Base-by-base conservation (phyloP, 805 yeast species). In the Kuraishia piskuri region DNA sequence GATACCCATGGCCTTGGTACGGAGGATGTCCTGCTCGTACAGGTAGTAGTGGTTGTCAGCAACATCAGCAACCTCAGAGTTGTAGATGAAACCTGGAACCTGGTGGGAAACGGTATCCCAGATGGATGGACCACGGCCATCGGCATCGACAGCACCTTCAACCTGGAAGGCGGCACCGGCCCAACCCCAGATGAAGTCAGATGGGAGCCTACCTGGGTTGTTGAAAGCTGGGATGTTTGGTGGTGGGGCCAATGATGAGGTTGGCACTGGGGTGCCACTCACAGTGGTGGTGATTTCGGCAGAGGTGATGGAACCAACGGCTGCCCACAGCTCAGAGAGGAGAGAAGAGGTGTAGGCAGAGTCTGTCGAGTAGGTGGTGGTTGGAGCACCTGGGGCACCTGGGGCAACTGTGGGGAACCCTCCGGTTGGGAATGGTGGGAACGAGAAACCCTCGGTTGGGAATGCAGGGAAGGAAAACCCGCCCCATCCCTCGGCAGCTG, bases 121-220 rank as follows among this genome's bases (percentile, higher is more conserved):
- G 23, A 67, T 56, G 12, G 68, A 57, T 14, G 71, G 73, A 2
- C 67, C 58, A 48, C 68, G 59, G 8, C 69, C 68, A 52, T 69
- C 69, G 26, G 61, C 68, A 24, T 64, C 63, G 25, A 63, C 61
- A 8, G 73, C 71, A 22, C 72, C 73, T 58, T 69, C 73, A 49
- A 68, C 62, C 58, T 69, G 74, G 23, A 65, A 61, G 17, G 71
- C 69, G 20, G 71, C 63, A 14, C 69, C 64, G 12, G 70, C 70
- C 54, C 66, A 67, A 2, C 72, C 72, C 56, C 59, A 54, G 26
- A 62, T 25, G 26, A 63, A 63, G 23, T 48, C 52, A 19, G 31
- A 23, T 6, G 56, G 53, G n/a, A 54, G 52, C 20, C 46, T 49
- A 21, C 46, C 14, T 19, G 50, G 54, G 20, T 37, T 22, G 24